phyloP scores from a whole-genome alignment of 2,329 filamentous ascomycete species.

The Penicillium sp. region DNA sequence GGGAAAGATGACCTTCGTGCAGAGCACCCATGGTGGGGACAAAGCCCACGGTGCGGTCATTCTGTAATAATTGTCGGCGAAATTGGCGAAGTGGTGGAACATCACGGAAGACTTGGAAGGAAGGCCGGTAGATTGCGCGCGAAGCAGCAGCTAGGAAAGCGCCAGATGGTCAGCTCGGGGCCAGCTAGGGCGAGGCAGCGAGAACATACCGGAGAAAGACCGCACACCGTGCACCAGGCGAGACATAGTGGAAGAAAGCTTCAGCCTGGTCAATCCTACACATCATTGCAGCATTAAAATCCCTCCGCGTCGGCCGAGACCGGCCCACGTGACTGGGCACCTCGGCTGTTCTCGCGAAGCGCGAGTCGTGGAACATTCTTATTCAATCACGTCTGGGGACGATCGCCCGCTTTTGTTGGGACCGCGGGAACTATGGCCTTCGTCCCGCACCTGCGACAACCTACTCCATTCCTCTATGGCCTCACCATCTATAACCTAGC shows the following conservation, averaged over 20 bases:
- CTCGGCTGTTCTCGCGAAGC: conserved; percentile 33
- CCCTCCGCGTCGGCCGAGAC: background rate
- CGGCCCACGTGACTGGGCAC: conserved; percentile 21
- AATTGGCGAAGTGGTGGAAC: conserved; percentile 68
- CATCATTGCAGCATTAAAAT: background rate
- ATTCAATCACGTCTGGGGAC: conserved; percentile 22
- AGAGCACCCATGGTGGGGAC: conserved; percentile 98
- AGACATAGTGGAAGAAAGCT: conserved; percentile 33
- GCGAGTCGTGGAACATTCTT: conserved; percentile 9
- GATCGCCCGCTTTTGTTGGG: conserved; percentile 26
- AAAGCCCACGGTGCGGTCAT: conserved; percentile 73
- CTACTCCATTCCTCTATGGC: conserved; percentile 6
- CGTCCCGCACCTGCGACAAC: conserved; percentile 1
- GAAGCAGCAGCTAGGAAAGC: conserved; percentile 21
- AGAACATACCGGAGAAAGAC: conserved; percentile 30
- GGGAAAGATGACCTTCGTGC: conserved; percentile 83
- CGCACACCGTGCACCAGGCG: conserved; percentile 26
- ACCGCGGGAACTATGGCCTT: conserved; percentile 22
- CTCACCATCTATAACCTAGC: conserved; percentile 2
- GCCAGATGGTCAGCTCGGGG: too few relatives aligned
- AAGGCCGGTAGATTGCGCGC: conserved; percentile 22
- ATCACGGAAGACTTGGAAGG: conserved; percentile 65
- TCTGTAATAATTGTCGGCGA: conserved; percentile 63
- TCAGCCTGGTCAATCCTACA: too few relatives aligned
- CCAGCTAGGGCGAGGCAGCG: conserved; percentile 10